phyloP scores from a whole-genome alignment of 2,329 filamentous ascomycete genomes.

The Aspergillus felis region DNA sequence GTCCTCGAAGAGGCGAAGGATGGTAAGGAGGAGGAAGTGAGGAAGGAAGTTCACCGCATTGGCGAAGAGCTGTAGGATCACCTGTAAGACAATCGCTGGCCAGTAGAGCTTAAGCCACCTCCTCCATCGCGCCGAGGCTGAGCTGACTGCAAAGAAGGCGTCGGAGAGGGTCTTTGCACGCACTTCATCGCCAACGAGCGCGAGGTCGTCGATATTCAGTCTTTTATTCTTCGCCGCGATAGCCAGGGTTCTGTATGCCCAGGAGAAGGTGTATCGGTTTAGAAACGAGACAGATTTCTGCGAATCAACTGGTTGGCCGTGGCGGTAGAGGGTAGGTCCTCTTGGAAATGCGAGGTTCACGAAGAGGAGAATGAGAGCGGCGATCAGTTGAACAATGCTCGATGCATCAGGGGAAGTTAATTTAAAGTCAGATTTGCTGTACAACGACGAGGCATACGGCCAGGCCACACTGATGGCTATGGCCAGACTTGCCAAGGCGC shows the following conservation, averaged over 20 bases:
- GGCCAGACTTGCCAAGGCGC: not conserved
- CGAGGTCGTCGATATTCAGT: slow-evolving; percentile 60
- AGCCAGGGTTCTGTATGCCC: slow-evolving; percentile 54
- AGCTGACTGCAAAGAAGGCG: slow-evolving; percentile 1
- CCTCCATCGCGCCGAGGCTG: slow-evolving; percentile 49
- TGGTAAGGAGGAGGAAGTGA: slow-evolving; percentile 62
- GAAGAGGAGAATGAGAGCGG: not conserved
- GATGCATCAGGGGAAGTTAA: not conserved
- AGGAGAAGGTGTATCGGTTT: slow-evolving; percentile 60
- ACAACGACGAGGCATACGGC: not conserved
- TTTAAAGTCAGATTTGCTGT: not conserved
- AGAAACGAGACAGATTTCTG: slow-evolving; percentile 59
- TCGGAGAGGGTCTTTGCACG: slow-evolving; percentile 43
- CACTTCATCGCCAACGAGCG: slow-evolving; percentile 54
- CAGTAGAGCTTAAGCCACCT: slow-evolving; percentile 58
- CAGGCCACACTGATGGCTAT: not conserved
- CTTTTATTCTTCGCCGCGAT: slow-evolving; percentile 56
- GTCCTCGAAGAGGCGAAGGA: slow-evolving; percentile 63
- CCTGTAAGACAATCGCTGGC: slow-evolving; percentile 53
- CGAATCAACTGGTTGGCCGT: slow-evolving; percentile 57
- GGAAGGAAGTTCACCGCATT: slow-evolving; percentile 62
- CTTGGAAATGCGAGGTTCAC: slow-evolving; percentile 53
- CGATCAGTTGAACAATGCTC: slow-evolving; percentile 1
- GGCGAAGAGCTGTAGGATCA: slow-evolving; percentile 51
- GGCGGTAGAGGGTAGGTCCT: slow-evolving; percentile 60